Evolutionary conservation across 495 filamentous ascomycete species (phyloP), one percentile per base, ranked within the genome.

Genomic region (Arthonia radiata): DNA sequence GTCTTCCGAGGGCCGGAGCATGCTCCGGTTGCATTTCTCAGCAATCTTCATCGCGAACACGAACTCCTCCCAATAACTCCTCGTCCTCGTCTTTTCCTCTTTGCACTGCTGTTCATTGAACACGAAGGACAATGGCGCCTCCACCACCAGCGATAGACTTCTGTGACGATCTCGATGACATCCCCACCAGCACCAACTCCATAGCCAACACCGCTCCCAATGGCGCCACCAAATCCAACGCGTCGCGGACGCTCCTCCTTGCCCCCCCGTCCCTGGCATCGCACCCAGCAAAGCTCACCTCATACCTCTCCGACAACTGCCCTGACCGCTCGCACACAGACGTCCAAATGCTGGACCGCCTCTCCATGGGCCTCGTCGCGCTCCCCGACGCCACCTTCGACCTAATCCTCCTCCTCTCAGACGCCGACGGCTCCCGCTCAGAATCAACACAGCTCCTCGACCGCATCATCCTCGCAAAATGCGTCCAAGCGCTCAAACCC

Each of bases 281-380:
- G 6, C 65, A 71, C 35, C 67, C 68, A 9, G 58, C 66, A 17
- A 57, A 58, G 38, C 50, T 78, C 25, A 46, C 64, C 21, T 46
- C 42, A 18, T 43, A 68, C 18, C 59, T 71, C 36, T 54, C 54
- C 14, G 54, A 65, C 19, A 64, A 76, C 49, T n/a, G n/a, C n/a
- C n/a, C n/a, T n/a, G 64, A 78, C 43, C 72, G 77, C 38, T 46
- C 53, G 30, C 50, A 57, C 18, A 80, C 79, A 26, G 86, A 99
- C 43, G 58, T 99, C 21, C 89, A 94, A 44, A 99, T 99, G 86
- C 76, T 99, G 29, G 86, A 99, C 52, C 79, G 86, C 17, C 61
- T 99, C 11, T 67, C 78, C 1, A 60, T 75, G 21, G 79, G 78
- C 27, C 60, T 93, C 22, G 76, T 86, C 27, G 47, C 64, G 3